A percentile compares a stretch with the other conserved stretches of the same genome.
phyloP scores from a whole-genome alignment of 345 rosid genomes.

The Microcos paniculata region DNA sequence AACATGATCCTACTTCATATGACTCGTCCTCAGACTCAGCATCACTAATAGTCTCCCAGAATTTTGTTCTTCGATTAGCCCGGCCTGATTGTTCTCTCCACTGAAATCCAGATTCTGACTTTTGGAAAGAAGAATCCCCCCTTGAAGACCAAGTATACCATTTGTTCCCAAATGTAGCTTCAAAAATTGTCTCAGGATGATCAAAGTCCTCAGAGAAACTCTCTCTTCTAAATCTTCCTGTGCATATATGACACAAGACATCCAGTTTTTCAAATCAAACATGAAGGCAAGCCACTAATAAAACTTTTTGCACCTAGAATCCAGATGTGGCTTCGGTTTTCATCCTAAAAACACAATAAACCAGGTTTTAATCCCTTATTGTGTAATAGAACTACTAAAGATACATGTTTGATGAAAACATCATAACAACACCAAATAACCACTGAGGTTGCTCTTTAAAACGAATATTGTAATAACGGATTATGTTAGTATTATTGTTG shows the following conservation, averaged over 20 bases:
- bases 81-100: conserved; percentile 57
- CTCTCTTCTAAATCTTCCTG: conserved; percentile 49
- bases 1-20: conserved; percentile 43
- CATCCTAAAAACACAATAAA: not conserved
- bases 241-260: conserved; percentile 12
- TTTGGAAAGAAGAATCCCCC: conserved; percentile 25
- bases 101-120: conserved; percentile 45
- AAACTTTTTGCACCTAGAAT: not conserved
- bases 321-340: not conserved
- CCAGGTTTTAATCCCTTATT: not conserved
- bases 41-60: conserved; percentile 42
- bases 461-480: not conserved
- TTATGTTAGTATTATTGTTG: not conserved
- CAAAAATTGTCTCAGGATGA: conserved; percentile 40
- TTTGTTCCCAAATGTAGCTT: conserved; percentile 47
- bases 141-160: conserved; percentile 49
- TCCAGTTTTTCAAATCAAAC: not conserved
- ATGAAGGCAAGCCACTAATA: not conserved
- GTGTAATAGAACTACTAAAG: not conserved
- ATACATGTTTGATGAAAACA: not conserved
- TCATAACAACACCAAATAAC: not conserved
- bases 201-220: conserved; percentile 40
- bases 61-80: conserved; percentile 38
- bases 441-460: not conserved
- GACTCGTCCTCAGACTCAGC: conserved; percentile 43